phyloP scores from a whole-genome alignment of 2,329 filamentous ascomycete species.

The Aspergillus fructus region DNA sequence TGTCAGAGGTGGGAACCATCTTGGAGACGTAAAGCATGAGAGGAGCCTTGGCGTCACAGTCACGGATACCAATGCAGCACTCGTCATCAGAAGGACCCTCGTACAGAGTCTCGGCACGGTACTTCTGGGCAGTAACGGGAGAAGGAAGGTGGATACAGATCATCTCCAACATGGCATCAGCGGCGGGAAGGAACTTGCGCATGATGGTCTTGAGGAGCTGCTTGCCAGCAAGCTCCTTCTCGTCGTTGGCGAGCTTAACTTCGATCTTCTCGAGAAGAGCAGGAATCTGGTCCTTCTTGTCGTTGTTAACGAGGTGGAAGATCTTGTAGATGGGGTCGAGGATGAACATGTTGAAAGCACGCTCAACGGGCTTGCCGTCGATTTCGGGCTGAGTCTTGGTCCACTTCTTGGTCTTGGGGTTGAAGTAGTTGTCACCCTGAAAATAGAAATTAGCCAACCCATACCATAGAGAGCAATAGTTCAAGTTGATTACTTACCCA shows the following conservation, averaged over 20 bases:
- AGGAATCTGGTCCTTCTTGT: slow-evolving; percentile 90
- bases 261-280: slow-evolving; percentile 87
- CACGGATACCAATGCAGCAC: slow-evolving; percentile 92
- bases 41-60: slow-evolving; percentile 95
- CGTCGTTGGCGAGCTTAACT: slow-evolving; percentile 83
- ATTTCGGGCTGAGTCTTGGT: slow-evolving; percentile 74
- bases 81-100: slow-evolving; percentile 94
- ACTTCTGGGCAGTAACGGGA: slow-evolving; percentile 90
- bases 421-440: slow-evolving; percentile 97
- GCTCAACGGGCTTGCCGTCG: slow-evolving; percentile 88
- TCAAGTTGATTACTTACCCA: slow-evolving; percentile 64
- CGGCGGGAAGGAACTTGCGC: slow-evolving; percentile 97
- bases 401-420: slow-evolving; percentile 99
- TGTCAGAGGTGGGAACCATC: slow-evolving; percentile 99
- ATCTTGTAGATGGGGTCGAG: slow-evolving; percentile 99
- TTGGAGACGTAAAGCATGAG: slow-evolving; percentile 99
- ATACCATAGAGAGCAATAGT: neutral
- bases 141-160: slow-evolving; percentile 99
- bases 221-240: slow-evolving; percentile 96
- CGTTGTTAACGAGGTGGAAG: slow-evolving; percentile 95
- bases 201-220: slow-evolving; percentile 96
- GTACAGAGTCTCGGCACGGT: slow-evolving; percentile 98
- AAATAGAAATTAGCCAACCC: neutral
- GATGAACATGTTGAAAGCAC: slow-evolving; percentile 99
- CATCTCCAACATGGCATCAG: slow-evolving; percentile 98